A percentile compares a stretch with the other conserved stretches of the same genome.
Conservation (phyloP, 495 filamentous ascomycete species). For the Astrothelium subdiscretum region DNA sequence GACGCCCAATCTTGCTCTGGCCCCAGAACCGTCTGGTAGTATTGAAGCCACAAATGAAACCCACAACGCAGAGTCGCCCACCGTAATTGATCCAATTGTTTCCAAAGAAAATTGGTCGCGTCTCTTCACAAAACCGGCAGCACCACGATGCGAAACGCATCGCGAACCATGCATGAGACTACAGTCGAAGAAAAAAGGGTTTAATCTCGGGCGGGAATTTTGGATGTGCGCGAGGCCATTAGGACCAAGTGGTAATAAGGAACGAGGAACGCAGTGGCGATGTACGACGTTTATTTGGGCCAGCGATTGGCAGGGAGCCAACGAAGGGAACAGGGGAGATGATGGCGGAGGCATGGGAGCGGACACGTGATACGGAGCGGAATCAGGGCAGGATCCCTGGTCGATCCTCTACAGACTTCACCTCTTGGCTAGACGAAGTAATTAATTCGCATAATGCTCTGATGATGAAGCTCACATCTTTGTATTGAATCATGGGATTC, state of each 20-base stretch:
- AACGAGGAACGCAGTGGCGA: conserved; percentile 70
- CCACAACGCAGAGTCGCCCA: not conserved
- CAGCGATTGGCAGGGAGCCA: conserved; percentile 52
- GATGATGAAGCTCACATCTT: not conserved
- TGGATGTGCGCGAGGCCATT: conserved; percentile 73
- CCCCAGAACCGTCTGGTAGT: not conserved
- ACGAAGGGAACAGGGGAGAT: not conserved
- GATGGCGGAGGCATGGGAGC: not conserved
- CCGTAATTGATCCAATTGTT: conserved; percentile 48
- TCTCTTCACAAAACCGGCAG: conserved; percentile 61
- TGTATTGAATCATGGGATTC: not conserved
- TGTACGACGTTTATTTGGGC: conserved; percentile 86
- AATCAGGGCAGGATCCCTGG: not conserved
- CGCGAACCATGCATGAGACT: conserved; percentile 71
- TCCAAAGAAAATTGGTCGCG: conserved; percentile 77
- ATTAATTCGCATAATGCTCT: not conserved
- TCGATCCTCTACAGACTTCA: not conserved
- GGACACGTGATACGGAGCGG: not conserved
- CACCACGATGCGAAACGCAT: conserved; percentile 73
- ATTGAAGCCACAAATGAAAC: not conserved
- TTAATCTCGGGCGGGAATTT: conserved; percentile 74
- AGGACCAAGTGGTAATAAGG: conserved; percentile 72
- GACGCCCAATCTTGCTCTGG: not conserved
- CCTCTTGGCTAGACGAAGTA: not conserved
- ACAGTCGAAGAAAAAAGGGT: conserved; percentile 73